Evolutionary conservation across 192 early-diverging fungal genomes (phyloP).

Genomic region (Phlyctochytrium bullatum): DNA sequence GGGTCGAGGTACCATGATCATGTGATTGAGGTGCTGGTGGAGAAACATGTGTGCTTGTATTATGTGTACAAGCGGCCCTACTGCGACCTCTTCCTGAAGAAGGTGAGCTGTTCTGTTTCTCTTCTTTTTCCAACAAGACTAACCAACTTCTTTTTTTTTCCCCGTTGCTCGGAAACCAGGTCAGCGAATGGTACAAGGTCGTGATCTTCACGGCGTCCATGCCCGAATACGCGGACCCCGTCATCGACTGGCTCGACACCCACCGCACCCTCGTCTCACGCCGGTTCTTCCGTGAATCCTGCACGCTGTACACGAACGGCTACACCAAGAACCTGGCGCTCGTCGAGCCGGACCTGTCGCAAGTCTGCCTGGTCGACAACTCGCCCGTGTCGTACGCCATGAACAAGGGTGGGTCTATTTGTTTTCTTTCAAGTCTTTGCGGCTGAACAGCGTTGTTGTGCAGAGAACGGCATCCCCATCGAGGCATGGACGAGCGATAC

Average conservation of each 20-base stretch:
- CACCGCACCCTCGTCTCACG: conserved; percentile 61
- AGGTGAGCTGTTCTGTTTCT: conserved; percentile 41
- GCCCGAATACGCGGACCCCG: conserved; percentile 92
- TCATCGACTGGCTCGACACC: conserved; percentile 86
- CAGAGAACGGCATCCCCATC: conserved; percentile 89
- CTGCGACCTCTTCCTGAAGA: conserved; percentile 80
- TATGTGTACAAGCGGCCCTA: conserved; percentile 90
- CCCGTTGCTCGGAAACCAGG: conserved; percentile 40
- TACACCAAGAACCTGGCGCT: conserved; percentile 76
- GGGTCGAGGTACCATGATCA: conserved; percentile 63
- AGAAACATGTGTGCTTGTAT: conserved; percentile 78
- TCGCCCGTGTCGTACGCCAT: conserved; percentile 71
- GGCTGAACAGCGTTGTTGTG: neutral
- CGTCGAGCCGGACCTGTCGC: conserved; percentile 73
- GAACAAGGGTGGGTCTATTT: conserved; percentile 64
- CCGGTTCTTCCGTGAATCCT: conserved; percentile 82
- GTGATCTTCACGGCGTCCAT: conserved; percentile 90
- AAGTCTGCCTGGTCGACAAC: conserved; percentile 83
- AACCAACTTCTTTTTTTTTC: too few relatives aligned
- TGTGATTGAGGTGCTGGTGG: conserved; percentile 80
- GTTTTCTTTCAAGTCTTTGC: neutral
- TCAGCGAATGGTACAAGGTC: conserved; percentile 84
- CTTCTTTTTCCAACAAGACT: neutral
- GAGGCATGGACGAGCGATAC: conserved; percentile 79
- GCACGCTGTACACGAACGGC: conserved; percentile 58